These are phyloP conservation scores for Aspergillus ochraceus DNA, from an alignment of 2,329 filamentous ascomycete genomes.

Conservation along the genomic window DNA sequence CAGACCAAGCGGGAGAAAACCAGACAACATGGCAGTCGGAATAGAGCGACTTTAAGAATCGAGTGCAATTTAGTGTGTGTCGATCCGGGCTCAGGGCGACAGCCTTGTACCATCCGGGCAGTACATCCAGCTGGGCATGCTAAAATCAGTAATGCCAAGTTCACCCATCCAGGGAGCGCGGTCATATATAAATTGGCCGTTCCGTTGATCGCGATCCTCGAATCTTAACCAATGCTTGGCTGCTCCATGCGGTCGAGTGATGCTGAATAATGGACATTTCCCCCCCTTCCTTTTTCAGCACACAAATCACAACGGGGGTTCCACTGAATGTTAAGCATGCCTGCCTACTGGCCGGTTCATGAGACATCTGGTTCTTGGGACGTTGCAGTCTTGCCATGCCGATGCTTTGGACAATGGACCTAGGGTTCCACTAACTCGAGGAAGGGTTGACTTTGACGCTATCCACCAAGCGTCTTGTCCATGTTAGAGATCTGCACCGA, in stretches of 20 bases:
- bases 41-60: neutral
- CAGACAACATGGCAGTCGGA: neutral
- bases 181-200: slow-evolving; percentile 5
- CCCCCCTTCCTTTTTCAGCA: too few species aligned
- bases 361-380: neutral
- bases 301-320: too few species aligned
- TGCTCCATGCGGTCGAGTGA: neutral
- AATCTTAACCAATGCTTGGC: slow-evolving; percentile 1
- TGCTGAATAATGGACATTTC: neutral
- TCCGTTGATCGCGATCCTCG: slow-evolving; percentile 1
- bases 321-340: too few species aligned
- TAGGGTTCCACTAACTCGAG: neutral
- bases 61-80: neutral
- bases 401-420: too few species aligned
- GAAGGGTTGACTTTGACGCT: neutral
- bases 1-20: neutral
- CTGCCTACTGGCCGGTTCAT: neutral
- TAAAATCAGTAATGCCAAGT: slow-evolving; percentile 3
- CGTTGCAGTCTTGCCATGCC: too few species aligned
- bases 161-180: neutral
- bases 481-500: neutral
- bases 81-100: neutral
- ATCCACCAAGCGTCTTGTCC: neutral
- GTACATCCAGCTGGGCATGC: neutral
- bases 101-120: neutral